Conservation (phyloP, 345 rosid species). For the Cardamine chenopodiifolia region DNA sequence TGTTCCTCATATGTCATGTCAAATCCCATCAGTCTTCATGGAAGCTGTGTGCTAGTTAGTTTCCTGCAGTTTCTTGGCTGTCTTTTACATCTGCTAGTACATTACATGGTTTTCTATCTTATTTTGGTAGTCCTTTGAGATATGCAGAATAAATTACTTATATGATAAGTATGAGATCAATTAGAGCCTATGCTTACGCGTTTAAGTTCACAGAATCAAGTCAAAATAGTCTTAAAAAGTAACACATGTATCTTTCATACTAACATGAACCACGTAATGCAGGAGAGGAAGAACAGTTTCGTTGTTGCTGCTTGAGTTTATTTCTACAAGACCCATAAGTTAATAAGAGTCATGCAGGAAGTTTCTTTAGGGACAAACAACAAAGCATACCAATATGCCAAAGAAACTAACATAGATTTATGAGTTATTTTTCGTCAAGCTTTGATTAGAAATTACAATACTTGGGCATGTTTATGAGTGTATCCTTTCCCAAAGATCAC, state of each 20-base stretch:
- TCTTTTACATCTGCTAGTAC: background rate
- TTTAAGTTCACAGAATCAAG: background rate
- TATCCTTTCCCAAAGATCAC: too few species aligned
- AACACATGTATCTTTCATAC: background rate
- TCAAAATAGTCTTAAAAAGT: background rate
- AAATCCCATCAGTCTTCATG: background rate
- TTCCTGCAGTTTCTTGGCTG: background rate
- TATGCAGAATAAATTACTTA: background rate
- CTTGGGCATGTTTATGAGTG: background rate
- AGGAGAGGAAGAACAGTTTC: conserved; percentile 25
- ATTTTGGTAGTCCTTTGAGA: background rate
- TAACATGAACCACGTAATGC: background rate
- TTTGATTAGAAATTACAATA: background rate
- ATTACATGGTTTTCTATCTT: background rate
- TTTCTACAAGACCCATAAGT: background rate
- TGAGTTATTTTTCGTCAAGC: background rate
- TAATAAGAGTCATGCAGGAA: conserved; percentile 1
- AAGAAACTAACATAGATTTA: conserved; percentile 27
- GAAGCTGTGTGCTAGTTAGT: background rate
- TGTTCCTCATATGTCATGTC: background rate
- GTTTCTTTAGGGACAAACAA: conserved; percentile 2
- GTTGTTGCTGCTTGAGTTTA: conserved; percentile 15
- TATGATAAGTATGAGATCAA: background rate
- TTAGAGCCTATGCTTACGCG: background rate
- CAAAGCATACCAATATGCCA: conserved; percentile 2